A percentile compares a stretch with the other conserved stretches of the same genome.
These are phyloP conservation scores for Tritrichomonas musculus DNA, from an alignment of 208 protist genomes.

Conservation along the genomic window DNA sequence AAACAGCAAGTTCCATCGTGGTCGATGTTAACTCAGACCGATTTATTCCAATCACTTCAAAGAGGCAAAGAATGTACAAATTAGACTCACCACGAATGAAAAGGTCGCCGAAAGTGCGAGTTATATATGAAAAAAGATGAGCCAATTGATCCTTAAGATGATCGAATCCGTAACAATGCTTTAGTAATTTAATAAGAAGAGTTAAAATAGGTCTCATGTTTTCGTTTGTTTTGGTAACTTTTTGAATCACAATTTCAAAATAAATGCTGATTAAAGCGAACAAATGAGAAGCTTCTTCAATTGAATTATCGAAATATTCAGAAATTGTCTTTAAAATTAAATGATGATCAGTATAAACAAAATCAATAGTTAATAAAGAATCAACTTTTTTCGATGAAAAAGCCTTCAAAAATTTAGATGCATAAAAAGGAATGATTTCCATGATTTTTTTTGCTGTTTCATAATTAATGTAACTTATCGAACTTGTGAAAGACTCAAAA, in stretches of 20 bases:
- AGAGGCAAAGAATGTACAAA: neutral
- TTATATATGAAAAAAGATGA: neutral
- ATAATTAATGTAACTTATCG: neutral
- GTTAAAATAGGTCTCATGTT: neutral
- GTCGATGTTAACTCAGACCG: neutral
- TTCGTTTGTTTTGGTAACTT: neutral
- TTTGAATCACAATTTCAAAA: neutral
- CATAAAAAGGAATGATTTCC: neutral
- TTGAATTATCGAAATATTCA: neutral
- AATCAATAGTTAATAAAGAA: no score
- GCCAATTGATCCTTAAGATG: neutral
- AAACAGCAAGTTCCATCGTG: neutral
- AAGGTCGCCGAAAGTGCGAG: neutral
- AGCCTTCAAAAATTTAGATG: neutral
- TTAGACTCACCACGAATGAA: neutral
- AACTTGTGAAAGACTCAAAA: neutral
- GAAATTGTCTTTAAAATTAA: neutral
- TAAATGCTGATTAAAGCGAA: neutral
- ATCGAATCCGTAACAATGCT: neutral
- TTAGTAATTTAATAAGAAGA: neutral
- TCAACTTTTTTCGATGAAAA: no score
- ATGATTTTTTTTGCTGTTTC: neutral
- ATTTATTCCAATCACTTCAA: neutral
- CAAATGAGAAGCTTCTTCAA: neutral
- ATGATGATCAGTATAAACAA: neutral